Percentiles rank a stretch among this genome's conserved stretches.
phyloP scores from a whole-genome alignment of 495 filamentous ascomycete genomes.

The Penicillium cosmopolitanum region DNA sequence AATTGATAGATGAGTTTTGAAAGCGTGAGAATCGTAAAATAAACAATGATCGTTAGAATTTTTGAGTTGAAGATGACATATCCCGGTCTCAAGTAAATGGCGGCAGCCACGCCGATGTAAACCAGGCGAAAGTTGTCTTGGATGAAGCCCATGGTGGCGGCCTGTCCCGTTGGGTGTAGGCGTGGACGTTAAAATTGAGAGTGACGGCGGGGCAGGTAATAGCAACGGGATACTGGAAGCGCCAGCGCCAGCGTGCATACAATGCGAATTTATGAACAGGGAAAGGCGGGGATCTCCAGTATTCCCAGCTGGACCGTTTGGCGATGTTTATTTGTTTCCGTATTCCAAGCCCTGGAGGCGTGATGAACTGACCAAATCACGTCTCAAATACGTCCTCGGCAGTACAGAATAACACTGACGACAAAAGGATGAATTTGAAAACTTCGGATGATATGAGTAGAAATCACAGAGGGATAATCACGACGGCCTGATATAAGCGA shows the following conservation, averaged over 20 bases:
- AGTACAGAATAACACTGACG: neutral
- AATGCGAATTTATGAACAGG: too few species aligned
- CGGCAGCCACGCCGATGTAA: conserved; percentile 30
- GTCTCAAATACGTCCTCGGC: neutral
- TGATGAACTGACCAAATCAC: neutral
- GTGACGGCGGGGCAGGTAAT: neutral
- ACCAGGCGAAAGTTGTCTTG: conserved; percentile 24
- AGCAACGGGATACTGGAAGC: neutral
- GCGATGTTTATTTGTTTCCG: neutral
- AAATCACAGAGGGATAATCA: neutral
- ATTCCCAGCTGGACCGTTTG: neutral
- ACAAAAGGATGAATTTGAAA: neutral
- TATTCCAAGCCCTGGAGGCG: neutral
- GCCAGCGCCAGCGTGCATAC: neutral
- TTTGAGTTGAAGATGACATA: conserved; percentile 38
- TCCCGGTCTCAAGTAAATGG: conserved; percentile 33
- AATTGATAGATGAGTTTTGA: conserved; percentile 51
- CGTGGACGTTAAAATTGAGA: neutral
- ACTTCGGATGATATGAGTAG: neutral
- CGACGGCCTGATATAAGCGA: neutral
- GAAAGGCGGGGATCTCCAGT: neutral
- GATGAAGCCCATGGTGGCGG: conserved; percentile 22
- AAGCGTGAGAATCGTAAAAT: conserved; percentile 27
- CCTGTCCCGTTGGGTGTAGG: neutral
- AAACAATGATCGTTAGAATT: conserved; percentile 22